Evolutionary conservation across 805 yeast species (phyloP).

Genomic region (Kluyveromyces siamensis): DNA sequence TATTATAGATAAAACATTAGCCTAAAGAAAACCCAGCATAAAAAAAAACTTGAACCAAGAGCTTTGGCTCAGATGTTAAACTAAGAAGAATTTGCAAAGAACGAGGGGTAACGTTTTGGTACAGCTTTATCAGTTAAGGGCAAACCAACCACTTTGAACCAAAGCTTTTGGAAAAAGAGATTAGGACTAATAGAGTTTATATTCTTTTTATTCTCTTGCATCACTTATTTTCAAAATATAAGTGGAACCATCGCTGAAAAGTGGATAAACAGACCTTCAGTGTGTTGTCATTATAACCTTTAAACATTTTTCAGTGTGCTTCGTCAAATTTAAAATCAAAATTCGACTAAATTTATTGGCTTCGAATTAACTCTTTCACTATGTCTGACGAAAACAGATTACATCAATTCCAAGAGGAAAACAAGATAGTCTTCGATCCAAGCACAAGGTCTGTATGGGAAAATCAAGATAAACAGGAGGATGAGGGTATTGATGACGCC

Average conservation of each 20-base stretch:
- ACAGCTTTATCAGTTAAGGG: too few relatives aligned
- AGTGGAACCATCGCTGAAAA: background rate
- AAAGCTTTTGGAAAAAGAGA: too few relatives aligned
- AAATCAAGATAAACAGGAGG: conserved; percentile 13
- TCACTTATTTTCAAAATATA: background rate
- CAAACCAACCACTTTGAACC: too few relatives aligned
- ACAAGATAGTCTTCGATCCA: conserved; percentile 28
- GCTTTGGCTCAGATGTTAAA: too few relatives aligned
- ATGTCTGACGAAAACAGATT: conserved; percentile 28
- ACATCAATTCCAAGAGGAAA: conserved; percentile 28
- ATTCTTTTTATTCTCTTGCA: background rate
- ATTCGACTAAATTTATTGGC: too few relatives aligned
- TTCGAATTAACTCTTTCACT: background rate
- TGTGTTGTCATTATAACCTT: background rate
- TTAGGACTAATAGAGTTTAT: too few relatives aligned
- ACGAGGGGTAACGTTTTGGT: too few relatives aligned
- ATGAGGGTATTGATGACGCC: conserved; percentile 3
- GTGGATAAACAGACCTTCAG: background rate
- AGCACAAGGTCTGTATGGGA: conserved; percentile 32
- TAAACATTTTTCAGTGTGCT: background rate
- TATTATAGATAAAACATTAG: too few relatives aligned
- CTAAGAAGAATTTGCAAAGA: too few relatives aligned
- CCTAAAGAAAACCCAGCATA: too few relatives aligned
- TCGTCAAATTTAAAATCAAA: background rate
- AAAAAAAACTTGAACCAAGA: too few relatives aligned